Evolutionary conservation across 2,329 filamentous ascomycete species (phyloP), one percentile per base, ranked within the genome.

Genomic region (Sphaerostilbella broomeana): DNA sequence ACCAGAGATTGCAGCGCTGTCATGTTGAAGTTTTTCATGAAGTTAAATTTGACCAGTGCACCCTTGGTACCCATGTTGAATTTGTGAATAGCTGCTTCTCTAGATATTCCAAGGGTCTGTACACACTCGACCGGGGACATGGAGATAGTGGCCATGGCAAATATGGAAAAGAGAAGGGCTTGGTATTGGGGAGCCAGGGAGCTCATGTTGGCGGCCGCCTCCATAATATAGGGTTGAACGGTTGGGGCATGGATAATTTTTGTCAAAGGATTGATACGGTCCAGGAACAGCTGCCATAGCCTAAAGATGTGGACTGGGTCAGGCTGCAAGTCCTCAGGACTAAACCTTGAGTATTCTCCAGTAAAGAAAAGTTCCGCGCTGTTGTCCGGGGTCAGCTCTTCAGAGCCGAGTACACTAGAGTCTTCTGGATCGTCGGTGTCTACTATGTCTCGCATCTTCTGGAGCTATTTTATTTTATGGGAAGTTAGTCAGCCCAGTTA

Each of bases 181-280:
- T 83, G 77, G 17, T 77, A 60, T 38, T 75, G 75, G 27, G 73
- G 67, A 0, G 72, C 70, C 2, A 86, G 59, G 28, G 66, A 69
- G 10, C 64, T 61, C 15, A 80, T 63, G 44, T 76, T 70, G 12
- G 69, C 69, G 2, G 72, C 73, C 2, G 80, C 79, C 42, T 84
- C 74, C 25, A 83, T 69, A 6, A 88, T 65, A 31, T 74, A 71
- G 2, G 73, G 71, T 51, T 87, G 79, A 4, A 86, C 59, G 0
- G 79, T 79, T 0, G 84, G 84, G 2, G 81, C 73, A 54, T 90
- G 85, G 17, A 86, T 77, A 31, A 77, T 63, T 55, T 88, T 89
- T 48, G 78, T 76, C 31, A 87, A 57, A 0, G 84, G 84, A 51
- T 89, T 84, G 40, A 89, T 78, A 45, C 85, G 79, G 34, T 86